Base-by-base conservation (phyloP, 257 asterid species). In the Capsicum pubescens region DNA sequence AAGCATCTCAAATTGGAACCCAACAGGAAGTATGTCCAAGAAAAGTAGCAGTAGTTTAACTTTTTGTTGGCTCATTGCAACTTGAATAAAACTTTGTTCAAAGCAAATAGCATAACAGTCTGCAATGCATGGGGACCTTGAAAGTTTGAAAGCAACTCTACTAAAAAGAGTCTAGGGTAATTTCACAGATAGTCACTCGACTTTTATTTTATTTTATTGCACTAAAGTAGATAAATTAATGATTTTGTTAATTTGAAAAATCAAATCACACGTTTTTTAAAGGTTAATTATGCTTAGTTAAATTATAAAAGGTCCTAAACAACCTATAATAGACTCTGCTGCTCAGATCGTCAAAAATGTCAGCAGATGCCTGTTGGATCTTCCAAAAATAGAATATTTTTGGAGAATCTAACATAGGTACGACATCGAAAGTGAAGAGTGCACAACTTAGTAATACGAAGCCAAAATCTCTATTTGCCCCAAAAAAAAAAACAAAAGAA, bases 401-500 rank as follows among this genome's bases (percentile, higher is more conserved):
- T 39, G 44, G 5, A 39, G 44, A 39, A 3, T 39, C 32, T 26
- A 26, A 26, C 1, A 26, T 26, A 26, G 32, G 32, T 26, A 26
- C 44, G 44, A 39, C 44, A 39, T 39, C 44, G 44, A 39, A 39
- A 39, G 44, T 39, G 44, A 39, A 39, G 44, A 39, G 44, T 39
- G 5, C 44, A 4, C 44, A 39, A 39, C 44, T 39, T 39, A 39
- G 5, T 39, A 39, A 39, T 39, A 39, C 6, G 44, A 39, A 39
- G 32, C 32, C 70, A 26, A 63, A 63, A 39, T 63, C 17, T 3
- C 70, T 11, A 63, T 63, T 39, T 8, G 3, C 66, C 19, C 67
- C 66, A 61, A 61, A 13, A 9, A 61, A 5, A 63, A 81, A 60
- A 81, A 52, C 4, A 67, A n/a, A 83, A 57, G 81, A 44, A 55